Evolutionary conservation across 305 asterid species (phyloP).

Genomic region (Euphrasia arctica): DNA sequence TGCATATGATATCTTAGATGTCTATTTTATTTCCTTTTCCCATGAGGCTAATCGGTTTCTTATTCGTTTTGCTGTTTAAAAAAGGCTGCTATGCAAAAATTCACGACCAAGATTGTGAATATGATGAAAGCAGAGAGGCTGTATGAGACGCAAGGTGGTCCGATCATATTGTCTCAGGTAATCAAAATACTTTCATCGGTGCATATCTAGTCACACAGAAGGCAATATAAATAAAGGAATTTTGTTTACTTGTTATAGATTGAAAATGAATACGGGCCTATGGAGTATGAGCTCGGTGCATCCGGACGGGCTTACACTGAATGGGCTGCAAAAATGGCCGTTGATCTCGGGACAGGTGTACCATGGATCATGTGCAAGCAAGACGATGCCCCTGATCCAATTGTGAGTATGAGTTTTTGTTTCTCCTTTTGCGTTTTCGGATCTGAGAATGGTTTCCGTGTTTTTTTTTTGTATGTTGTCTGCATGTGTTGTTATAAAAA

Average conservation of each 20-base stretch:
- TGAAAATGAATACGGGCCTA: slow-evolving; percentile 97
- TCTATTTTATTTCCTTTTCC: not conserved
- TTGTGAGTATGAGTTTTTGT: slow-evolving; percentile 48
- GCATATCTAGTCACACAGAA: not conserved
- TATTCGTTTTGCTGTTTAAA: slow-evolving; percentile 20
- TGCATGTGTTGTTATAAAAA: not conserved
- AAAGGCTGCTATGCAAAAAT: slow-evolving; percentile 90
- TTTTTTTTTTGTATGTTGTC: not conserved
- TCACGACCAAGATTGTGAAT: slow-evolving; percentile 91
- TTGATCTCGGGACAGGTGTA: slow-evolving; percentile 84
- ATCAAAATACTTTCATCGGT: slow-evolving; percentile 11
- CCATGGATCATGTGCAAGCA: slow-evolving; percentile 99
- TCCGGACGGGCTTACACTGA: slow-evolving; percentile 72
- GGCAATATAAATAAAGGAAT: not conserved
- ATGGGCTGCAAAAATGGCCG: slow-evolving; percentile 99
- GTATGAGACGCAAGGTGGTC: slow-evolving; percentile 93
- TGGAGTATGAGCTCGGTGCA: slow-evolving; percentile 89
- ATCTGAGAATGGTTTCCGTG: not conserved
- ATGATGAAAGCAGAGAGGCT: slow-evolving; percentile 86
- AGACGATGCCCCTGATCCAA: slow-evolving; percentile 99
- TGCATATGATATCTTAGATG: slow-evolving; percentile 5
- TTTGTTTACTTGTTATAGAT: slow-evolving; percentile 43
- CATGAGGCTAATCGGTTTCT: slow-evolving; percentile 21
- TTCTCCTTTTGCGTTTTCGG: not conserved
- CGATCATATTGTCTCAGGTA: slow-evolving; percentile 96